phyloP scores from a whole-genome alignment of 192 early-diverging fungal species.

The Geranomyces michiganensis region DNA sequence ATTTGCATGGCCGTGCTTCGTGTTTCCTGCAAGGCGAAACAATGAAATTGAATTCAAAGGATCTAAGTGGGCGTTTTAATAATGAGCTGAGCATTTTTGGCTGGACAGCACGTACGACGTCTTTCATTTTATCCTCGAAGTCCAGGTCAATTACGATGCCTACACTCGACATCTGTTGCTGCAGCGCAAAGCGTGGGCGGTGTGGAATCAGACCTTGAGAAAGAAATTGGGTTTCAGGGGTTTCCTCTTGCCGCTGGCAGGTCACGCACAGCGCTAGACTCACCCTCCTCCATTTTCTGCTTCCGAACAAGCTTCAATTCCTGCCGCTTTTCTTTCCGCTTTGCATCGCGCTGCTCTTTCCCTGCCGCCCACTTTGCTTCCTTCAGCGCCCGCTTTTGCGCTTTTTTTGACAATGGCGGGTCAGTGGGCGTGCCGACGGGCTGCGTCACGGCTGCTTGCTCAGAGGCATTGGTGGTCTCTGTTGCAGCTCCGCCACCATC shows the following conservation, averaged over 20 bases:
- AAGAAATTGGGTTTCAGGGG: no score
- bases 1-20: slow-evolving; percentile 67
- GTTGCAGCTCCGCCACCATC: no score
- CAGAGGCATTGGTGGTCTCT: no score
- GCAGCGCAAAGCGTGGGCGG: slow-evolving; percentile 21
- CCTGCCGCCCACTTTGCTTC: slow-evolving; percentile 59
- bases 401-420: slow-evolving; percentile 63
- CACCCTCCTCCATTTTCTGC: slow-evolving; percentile 20
- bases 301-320: slow-evolving; percentile 12
- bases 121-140: slow-evolving; percentile 73
- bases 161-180: slow-evolving; percentile 53
- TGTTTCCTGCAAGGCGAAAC: slow-evolving; percentile 39
- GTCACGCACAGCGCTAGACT: slow-evolving; percentile 26
- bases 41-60: slow-evolving; percentile 53
- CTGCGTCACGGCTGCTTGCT: no score
- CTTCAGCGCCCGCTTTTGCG: slow-evolving; percentile 70
- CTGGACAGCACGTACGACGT: slow-evolving; percentile 51
- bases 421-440: no score
- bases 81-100: background rate
- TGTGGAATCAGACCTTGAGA: slow-evolving; percentile 43
- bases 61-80: slow-evolving; percentile 20
- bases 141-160: slow-evolving; percentile 75
- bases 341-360: slow-evolving; percentile 46
- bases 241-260: no score
- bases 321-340: slow-evolving; percentile 34